Percentiles rank a stretch among this genome's conserved stretches.
These are phyloP conservation scores for Colletotrichum sp. DNA, from an alignment of 2,329 filamentous ascomycete genomes.

Conservation along the genomic window DNA sequence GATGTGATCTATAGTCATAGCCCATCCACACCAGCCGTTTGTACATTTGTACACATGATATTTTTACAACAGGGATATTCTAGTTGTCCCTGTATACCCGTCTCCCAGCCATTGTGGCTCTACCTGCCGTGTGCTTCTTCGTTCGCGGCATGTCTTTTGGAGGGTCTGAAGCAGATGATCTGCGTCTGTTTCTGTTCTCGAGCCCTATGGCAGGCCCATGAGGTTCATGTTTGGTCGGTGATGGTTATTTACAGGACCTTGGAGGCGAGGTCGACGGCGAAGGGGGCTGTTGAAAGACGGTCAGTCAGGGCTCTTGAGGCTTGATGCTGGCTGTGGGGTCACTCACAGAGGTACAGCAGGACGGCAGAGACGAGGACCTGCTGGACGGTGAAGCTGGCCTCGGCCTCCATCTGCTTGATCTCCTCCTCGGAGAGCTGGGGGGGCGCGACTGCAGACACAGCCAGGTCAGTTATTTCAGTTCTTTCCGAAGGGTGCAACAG, in stretches of 20 bases:
- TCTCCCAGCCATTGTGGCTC: not conserved
- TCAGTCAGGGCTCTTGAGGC: not conserved
- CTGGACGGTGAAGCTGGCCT: slow-evolving; percentile 72
- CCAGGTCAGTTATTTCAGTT: not conserved
- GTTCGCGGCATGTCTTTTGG: not conserved
- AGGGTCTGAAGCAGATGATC: not conserved
- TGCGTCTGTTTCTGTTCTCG: not conserved
- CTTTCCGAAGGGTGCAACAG: not conserved
- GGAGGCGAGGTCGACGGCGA: slow-evolving; percentile 59
- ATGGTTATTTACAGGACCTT: slow-evolving; percentile 42
- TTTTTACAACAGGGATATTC: slow-evolving; percentile 6
- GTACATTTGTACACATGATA: slow-evolving; percentile 18
- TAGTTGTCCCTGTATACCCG: slow-evolving; percentile 2
- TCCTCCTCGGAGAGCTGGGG: slow-evolving; percentile 74
- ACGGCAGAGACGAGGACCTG: slow-evolving; percentile 68
- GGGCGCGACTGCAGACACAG: slow-evolving; percentile 60
- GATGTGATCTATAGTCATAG: slow-evolving; percentile 2
- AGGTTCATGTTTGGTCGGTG: not conserved
- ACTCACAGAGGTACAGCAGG: slow-evolving; percentile 78
- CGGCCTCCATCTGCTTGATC: slow-evolving; percentile 70
- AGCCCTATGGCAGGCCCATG: not conserved
- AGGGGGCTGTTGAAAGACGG: slow-evolving; percentile 52
- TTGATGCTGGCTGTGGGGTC: not conserved
- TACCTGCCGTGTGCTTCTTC: not conserved
- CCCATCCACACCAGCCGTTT: not conserved